Evolutionary conservation across 2,329 filamentous ascomycete species (phyloP).

Genomic region (Cladosporium sp.): DNA sequence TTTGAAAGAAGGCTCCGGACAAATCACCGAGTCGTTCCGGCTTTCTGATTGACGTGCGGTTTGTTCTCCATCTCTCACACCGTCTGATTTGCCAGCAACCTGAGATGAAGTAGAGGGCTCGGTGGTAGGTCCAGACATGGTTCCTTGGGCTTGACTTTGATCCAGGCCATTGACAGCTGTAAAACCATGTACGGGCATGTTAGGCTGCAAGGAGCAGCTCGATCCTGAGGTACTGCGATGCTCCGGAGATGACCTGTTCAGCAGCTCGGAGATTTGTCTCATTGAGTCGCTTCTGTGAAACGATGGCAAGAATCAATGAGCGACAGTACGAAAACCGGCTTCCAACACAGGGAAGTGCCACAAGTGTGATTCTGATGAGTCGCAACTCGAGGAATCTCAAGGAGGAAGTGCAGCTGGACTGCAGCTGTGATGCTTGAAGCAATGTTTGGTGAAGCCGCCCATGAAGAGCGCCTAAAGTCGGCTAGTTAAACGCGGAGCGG

Average conservation of each 20-base stretch:
- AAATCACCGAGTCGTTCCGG: constrained; percentile 9
- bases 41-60: too few species aligned
- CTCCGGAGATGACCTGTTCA: constrained; percentile 7
- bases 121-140: neutral
- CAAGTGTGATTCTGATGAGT: too few species aligned
- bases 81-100: too few species aligned
- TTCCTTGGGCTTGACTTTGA: neutral
- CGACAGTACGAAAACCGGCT: too few species aligned
- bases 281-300: neutral
- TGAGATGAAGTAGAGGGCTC: neutral
- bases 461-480: constrained; percentile 11
- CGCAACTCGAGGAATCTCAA: neutral
- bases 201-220: neutral
- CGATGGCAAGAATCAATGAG: neutral
- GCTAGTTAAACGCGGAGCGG: constrained; percentile 11
- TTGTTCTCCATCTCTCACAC: too few species aligned
- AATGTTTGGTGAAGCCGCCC: constrained; percentile 2
- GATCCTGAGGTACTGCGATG: neutral
- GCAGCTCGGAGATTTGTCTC: constrained; percentile 7
- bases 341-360: too few species aligned
- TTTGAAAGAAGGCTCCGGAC: constrained; percentile 7
- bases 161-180: constrained; percentile 10
- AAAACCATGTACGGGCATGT: constrained; percentile 7
- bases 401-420: constrained; percentile 5
- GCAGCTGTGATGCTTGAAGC: constrained; percentile 6